Percentiles rank a stretch among this genome's conserved stretches.
These are phyloP conservation scores for Stephania yunnanensis DNA, from an alignment of 164 flowering plant genomes.

Conservation along the genomic window DNA sequence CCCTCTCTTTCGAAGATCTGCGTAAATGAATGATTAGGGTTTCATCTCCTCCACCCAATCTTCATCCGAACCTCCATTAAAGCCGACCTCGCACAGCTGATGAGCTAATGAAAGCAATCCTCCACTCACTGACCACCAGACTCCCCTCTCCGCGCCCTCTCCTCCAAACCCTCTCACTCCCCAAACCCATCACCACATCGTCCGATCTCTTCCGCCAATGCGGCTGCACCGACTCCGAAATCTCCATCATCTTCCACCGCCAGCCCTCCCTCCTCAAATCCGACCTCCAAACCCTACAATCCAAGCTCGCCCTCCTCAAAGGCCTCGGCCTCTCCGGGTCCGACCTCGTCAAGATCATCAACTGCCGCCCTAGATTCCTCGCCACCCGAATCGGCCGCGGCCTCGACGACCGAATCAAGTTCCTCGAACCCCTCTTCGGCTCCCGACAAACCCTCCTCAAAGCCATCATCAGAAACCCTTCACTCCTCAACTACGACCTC, in stretches of 20 bases:
- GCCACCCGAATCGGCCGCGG: background rate
- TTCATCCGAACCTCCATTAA: no score
- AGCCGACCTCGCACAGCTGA: no score
- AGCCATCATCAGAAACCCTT: conserved; percentile 3
- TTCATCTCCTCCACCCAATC: no score
- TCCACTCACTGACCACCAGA: background rate
- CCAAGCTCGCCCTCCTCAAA: background rate
- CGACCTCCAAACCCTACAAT: background rate
- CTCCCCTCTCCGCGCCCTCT: background rate
- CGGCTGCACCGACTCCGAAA: background rate
- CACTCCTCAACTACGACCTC: background rate
- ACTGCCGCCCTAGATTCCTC: conserved; percentile 3
- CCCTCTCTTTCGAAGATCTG: no score
- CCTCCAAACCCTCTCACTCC: background rate
- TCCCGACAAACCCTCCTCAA: conserved; percentile 1
- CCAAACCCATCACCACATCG: background rate
- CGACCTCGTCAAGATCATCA: conserved; percentile 5
- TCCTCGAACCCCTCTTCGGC: conserved; percentile 3
- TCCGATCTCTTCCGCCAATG: background rate
- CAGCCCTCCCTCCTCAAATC: background rate
- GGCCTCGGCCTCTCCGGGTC: background rate
- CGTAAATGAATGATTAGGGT: no score
- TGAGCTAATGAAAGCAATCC: no score
- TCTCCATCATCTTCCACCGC: background rate
- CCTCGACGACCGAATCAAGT: background rate